Base-by-base conservation (phyloP, 345 rosid species). In the Clarkia xantiana region DNA sequence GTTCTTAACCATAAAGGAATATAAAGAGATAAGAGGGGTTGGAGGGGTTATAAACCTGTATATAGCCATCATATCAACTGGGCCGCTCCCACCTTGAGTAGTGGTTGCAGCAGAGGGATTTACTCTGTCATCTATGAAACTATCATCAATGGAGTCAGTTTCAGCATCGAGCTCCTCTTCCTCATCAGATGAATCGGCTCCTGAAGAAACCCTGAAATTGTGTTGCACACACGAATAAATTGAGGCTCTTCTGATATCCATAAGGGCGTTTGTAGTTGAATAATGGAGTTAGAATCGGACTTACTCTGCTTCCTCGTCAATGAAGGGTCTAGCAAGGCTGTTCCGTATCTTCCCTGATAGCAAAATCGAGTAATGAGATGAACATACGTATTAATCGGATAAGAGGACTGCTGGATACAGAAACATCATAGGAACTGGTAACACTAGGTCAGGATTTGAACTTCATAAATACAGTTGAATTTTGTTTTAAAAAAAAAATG, bases 271-370 rank as follows among this genome's bases (percentile, higher is more conserved):
- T 29, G 9, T 29, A 29, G 36, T 29, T 29, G 7, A 29, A 11
- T 20, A 5, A 19, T 19, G 25, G 25, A 34, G 25, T 5, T 20
- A 11, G 34, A 47, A 29, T 14, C 17, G 13, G 61, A 71, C 95
- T 79, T 76, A 86, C 95, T 81, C 95, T 2, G 95, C 95, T 68
- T 86, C 91, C 51, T 70, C 86, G 18, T 90, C 97, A 55, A 90
- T 74, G 63, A 75, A 83, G 53, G 62, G 61, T 62, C 58, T 61
- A 20, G 61, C 76, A 62, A 55, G 62, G 59, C 56, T 55, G 53
- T 40, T 53, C 15, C n/a, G 68, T 71, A 36, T 76, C 65, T 71
- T 71, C 72, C 91, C 95, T 90, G 58, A 25, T 71, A 51, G 55
- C 16, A 65, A 39, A 44, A 63, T 58, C 38, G 60, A 19, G 18